Conservation (phyloP, 768 basidiomycete genomes). For the Amylocystis lapponica region DNA sequence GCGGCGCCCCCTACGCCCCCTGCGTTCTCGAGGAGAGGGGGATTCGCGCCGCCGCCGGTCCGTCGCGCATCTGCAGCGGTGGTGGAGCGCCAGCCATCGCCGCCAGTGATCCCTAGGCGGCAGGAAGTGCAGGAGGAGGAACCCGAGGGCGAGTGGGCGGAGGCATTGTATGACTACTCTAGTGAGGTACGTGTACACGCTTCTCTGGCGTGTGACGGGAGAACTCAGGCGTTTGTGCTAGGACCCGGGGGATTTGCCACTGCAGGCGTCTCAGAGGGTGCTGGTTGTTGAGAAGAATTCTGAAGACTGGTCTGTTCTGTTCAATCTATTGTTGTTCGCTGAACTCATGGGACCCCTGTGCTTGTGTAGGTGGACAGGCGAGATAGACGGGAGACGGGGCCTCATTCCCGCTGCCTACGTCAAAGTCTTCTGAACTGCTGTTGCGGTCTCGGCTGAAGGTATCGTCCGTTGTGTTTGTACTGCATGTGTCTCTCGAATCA, state of each 20-base stretch:
- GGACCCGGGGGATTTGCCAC: conserved; percentile 64
- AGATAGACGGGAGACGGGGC: conserved; percentile 21
- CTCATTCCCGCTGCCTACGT: conserved; percentile 25
- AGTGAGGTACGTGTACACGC: conserved; percentile 53
- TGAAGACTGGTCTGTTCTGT: conserved; percentile 60
- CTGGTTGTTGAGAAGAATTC: conserved; percentile 61
- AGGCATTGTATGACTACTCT: conserved; percentile 70
- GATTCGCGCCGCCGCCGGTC: conserved; percentile 44
- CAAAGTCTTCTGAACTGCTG: conserved; percentile 13
- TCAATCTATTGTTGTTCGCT: background rate
- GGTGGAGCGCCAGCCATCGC: too few relatives aligned
- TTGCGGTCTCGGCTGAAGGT: background rate
- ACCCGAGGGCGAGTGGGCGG: conserved; percentile 66
- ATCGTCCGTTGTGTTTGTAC: background rate
- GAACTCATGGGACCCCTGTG: too few relatives aligned
- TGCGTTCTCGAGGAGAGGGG: conserved; percentile 41
- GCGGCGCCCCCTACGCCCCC: conserved; percentile 30
- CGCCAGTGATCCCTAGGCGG: too few relatives aligned
- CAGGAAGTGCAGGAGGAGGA: conserved; percentile 28
- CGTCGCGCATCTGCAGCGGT: conserved; percentile 22
- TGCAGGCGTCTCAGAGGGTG: conserved; percentile 54
- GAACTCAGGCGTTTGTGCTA: conserved; percentile 21
- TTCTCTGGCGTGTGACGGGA: background rate
- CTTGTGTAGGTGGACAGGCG: conserved; percentile 29
- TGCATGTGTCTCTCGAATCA: background rate